phyloP scores from a whole-genome alignment of 305 asterid species.

The Caryopteris hybrid region DNA sequence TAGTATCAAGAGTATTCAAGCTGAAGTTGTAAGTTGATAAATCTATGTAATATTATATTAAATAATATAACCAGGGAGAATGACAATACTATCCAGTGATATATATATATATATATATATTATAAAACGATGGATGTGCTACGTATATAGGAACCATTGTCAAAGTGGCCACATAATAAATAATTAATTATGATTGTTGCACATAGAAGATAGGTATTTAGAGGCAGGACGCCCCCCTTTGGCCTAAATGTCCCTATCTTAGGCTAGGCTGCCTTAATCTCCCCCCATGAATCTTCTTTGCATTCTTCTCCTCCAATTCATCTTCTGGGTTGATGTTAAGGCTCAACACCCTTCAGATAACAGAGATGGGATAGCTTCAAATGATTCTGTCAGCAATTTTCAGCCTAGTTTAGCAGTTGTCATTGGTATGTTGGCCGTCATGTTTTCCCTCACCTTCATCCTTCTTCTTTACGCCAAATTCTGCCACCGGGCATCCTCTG shows the following conservation, averaged over 20 bases:
- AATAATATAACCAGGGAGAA: no score
- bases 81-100: no score
- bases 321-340: neutral
- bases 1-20: no score
- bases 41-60: no score
- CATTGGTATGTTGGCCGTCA: constrained; percentile 50
- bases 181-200: neutral
- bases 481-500: constrained; percentile 48
- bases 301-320: neutral
- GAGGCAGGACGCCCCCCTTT: no score
- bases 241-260: neutral
- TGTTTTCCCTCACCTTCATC: constrained; percentile 56
- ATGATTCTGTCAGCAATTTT: constrained; percentile 30
- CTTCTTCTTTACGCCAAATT: constrained; percentile 74
- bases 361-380: neutral
- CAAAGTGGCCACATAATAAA: constrained; percentile 25
- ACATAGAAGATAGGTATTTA: no score
- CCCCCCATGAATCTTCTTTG: neutral
- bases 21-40: no score
- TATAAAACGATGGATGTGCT: no score
- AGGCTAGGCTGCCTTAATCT: no score
- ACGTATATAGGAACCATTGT: constrained; percentile 29
- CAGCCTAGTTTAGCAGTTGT: constrained; percentile 81
- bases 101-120: neutral
- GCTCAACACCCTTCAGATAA: constrained; percentile 21